Evolutionary conservation across 2,329 filamentous ascomycete species (phyloP).

Genomic region (Fragosphaeria purpurea): DNA sequence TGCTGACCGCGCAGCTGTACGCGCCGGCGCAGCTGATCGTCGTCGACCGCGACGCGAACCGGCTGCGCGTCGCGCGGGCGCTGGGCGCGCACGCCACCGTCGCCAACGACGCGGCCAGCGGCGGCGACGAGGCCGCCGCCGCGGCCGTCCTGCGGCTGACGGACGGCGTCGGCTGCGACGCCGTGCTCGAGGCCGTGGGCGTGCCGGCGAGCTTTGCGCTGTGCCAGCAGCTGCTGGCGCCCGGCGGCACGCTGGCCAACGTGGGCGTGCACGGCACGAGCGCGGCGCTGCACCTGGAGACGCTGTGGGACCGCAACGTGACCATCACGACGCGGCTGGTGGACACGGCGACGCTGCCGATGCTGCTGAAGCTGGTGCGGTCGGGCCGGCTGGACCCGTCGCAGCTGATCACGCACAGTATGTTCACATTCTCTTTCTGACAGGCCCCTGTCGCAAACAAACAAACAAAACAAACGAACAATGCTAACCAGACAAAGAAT

Average conservation of each 20-base stretch:
- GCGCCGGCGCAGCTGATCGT: conserved; percentile 40
- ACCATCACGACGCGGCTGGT: conserved; percentile 38
- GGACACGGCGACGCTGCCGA: conserved; percentile 36
- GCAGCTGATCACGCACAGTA: conserved; percentile 36
- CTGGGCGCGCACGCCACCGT: conserved; percentile 39
- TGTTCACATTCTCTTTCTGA: conserved; percentile 10
- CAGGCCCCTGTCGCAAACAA: too few relatives aligned
- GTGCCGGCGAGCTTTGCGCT: conserved; percentile 42
- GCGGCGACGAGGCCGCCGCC: conserved; percentile 10
- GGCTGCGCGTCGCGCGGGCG: conserved; percentile 35
- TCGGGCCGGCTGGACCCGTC: conserved; percentile 30
- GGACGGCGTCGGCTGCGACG: conserved; percentile 42
- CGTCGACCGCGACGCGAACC: conserved; percentile 38
- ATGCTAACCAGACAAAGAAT: conserved; percentile 18
- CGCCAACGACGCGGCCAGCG: conserved; percentile 25
- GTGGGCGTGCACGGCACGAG: conserved; percentile 48
- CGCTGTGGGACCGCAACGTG: conserved; percentile 45
- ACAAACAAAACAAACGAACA: too few relatives aligned
- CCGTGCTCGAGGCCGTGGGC: conserved; percentile 49
- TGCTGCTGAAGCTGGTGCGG: conserved; percentile 35
- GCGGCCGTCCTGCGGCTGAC: conserved; percentile 33
- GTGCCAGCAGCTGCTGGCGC: conserved; percentile 41
- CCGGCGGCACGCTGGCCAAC: conserved; percentile 45
- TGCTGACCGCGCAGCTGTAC: conserved; percentile 46
- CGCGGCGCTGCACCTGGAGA: conserved; percentile 41